Evolutionary conservation across 176 grass and related monocot genomes (phyloP).

Genomic region (Triticum dicoccoides): DNA sequence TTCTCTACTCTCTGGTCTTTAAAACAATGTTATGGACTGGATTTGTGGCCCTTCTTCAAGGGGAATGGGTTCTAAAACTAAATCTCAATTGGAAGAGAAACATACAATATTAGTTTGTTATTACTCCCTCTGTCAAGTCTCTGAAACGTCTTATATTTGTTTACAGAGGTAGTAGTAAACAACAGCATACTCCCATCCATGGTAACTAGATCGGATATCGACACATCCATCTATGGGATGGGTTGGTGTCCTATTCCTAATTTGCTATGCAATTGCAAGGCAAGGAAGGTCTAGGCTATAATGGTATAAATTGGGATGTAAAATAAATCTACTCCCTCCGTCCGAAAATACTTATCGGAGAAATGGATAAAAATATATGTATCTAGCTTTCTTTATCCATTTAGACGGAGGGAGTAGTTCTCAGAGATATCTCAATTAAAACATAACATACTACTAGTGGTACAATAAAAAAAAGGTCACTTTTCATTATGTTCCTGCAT

Average conservation of each 20-base stretch:
- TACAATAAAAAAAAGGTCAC: background rate
- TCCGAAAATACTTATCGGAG: no score
- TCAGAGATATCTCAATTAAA: background rate
- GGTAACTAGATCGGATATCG: background rate
- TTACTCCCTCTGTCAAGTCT: no score
- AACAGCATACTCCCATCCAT: background rate
- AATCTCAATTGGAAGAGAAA: no score
- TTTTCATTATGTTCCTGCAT: no score
- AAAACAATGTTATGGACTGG: no score
- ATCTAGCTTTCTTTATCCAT: no score
- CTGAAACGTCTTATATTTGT: no score
- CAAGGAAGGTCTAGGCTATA: background rate
- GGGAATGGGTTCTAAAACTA: no score
- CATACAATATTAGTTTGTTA: no score
- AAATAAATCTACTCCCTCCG: background rate
- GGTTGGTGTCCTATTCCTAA: background rate
- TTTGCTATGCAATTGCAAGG: background rate
- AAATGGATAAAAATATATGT: no score
- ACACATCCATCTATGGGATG: background rate
- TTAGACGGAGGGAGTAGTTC: background rate
- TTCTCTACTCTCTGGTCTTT: no score
- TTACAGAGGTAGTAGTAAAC: background rate
- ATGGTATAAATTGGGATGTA: background rate
- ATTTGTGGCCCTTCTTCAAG: no score
- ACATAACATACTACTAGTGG: background rate